phyloP scores from a whole-genome alignment of 352 stramenopile species.

The Globisporangium megalacanthum region DNA sequence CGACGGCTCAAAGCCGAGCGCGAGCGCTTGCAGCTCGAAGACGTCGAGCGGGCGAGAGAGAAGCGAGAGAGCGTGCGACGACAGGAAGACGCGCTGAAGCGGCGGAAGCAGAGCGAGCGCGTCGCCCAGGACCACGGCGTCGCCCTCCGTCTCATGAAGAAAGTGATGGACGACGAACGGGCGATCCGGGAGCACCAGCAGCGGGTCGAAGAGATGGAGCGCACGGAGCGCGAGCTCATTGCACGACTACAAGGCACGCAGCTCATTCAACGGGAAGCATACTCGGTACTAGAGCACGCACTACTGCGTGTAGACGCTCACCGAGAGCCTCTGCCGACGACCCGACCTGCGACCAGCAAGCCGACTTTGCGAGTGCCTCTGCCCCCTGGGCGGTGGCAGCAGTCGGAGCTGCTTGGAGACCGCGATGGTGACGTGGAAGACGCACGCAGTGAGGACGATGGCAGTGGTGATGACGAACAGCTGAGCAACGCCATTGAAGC shows the following conservation, averaged over 20 bases:
- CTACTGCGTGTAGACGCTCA: slow-evolving; percentile 33
- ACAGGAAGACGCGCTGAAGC: slow-evolving; percentile 55
- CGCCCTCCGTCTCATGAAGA: slow-evolving; percentile 50
- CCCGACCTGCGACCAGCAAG: background rate
- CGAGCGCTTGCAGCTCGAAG: slow-evolving; percentile 39
- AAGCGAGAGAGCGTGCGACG: slow-evolving; percentile 46
- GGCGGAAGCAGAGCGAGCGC: slow-evolving; percentile 35
- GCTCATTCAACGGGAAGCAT: slow-evolving; percentile 66
- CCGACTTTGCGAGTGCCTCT: background rate
- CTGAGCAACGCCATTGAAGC: background rate
- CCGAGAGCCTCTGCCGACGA: background rate
- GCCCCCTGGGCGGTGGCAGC: background rate
- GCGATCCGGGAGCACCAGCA: slow-evolving; percentile 46
- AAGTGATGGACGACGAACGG: slow-evolving; percentile 57
- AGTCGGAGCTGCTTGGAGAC: background rate
- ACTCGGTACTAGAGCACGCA: slow-evolving; percentile 63
- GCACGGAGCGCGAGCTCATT: slow-evolving; percentile 54
- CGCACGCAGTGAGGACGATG: too few species aligned
- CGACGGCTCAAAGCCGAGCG: slow-evolving; percentile 57
- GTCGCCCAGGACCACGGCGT: slow-evolving; percentile 47
- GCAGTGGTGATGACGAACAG: background rate
- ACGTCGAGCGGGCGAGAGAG: slow-evolving; percentile 49
- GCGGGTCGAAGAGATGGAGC: slow-evolving; percentile 62
- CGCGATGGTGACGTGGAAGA: background rate
- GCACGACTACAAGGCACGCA: slow-evolving; percentile 66